Conservation (phyloP, 495 filamentous ascomycete species). For the Lindgomyces ingoldianus region DNA sequence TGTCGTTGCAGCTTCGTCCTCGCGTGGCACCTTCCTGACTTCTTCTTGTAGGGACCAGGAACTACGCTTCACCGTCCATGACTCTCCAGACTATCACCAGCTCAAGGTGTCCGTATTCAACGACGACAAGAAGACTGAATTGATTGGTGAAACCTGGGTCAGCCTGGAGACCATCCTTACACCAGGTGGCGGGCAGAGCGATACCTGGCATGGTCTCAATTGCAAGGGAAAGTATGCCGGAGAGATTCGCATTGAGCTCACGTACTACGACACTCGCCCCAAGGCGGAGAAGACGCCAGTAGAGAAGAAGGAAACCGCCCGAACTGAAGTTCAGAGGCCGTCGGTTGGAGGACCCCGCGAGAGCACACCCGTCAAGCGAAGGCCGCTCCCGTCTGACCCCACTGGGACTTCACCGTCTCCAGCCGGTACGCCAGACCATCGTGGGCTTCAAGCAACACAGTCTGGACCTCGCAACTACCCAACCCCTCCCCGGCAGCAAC, state of each 20-base stretch:
- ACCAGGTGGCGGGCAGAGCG: slow-evolving; percentile 84
- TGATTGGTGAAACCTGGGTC: slow-evolving; percentile 92
- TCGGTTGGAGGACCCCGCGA: slow-evolving; percentile 58
- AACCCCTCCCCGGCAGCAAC: slow-evolving; percentile 36
- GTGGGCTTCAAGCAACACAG: slow-evolving; percentile 13
- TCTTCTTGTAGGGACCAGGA: slow-evolving; percentile 80
- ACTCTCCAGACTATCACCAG: slow-evolving; percentile 91
- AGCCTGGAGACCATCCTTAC: slow-evolving; percentile 78
- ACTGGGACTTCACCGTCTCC: slow-evolving; percentile 50
- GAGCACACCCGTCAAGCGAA: slow-evolving; percentile 66
- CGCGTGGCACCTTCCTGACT: slow-evolving; percentile 37
- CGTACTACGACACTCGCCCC: slow-evolving; percentile 88
- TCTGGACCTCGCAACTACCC: slow-evolving; percentile 35
- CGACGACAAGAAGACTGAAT: slow-evolving; percentile 92
- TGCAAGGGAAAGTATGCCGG: slow-evolving; percentile 93
- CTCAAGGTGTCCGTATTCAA: slow-evolving; percentile 96
- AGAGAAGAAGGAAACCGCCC: slow-evolving; percentile 52
- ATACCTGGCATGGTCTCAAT: slow-evolving; percentile 84
- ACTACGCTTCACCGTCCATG: slow-evolving; percentile 91
- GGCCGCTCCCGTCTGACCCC: slow-evolving; percentile 76
- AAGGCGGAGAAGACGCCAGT: slow-evolving; percentile 65
- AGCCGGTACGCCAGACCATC: slow-evolving; percentile 28
- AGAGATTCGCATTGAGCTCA: slow-evolving; percentile 91
- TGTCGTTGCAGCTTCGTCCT: slow-evolving; percentile 8
- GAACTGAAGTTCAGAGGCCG: slow-evolving; percentile 39